These are phyloP conservation scores for Wallemia mellicola DNA, from an alignment of 1,284 basidiomycete species.

Conservation along the genomic window DNA sequence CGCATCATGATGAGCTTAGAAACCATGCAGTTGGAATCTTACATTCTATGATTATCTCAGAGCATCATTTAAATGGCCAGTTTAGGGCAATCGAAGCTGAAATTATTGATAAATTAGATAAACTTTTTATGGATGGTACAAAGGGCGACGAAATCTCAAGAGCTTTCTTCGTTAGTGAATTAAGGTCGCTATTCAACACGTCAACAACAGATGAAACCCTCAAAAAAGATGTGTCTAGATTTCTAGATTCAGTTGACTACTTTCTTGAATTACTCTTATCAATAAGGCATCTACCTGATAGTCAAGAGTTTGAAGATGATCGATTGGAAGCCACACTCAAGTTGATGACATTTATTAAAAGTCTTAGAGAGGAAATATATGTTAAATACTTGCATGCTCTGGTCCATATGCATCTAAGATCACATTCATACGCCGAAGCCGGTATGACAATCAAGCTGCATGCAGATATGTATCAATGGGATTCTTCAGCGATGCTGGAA, in stretches of 20 bases:
- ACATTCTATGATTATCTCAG: conserved; percentile 84
- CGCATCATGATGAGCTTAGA: conserved; percentile 72
- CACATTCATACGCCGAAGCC: conserved; percentile 40
- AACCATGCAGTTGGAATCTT: conserved; percentile 73
- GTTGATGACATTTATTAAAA: conserved; percentile 63
- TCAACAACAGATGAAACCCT: conserved; percentile 50
- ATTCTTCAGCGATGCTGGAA: conserved; percentile 31
- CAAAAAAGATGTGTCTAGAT: conserved; percentile 41
- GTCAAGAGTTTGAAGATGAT: conserved; percentile 79
- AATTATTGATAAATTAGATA: conserved; percentile 75
- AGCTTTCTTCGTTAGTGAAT: conserved; percentile 75
- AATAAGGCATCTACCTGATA: conserved; percentile 69
- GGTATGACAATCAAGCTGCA: conserved; percentile 74
- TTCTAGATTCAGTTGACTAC: conserved; percentile 65
- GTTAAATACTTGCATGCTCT: conserved; percentile 1
- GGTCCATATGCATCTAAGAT: not conserved
- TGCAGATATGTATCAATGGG: conserved; percentile 78
- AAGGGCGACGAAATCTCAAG: conserved; percentile 68
- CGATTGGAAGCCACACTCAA: conserved; percentile 70
- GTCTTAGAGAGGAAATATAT: not conserved
- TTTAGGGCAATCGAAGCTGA: conserved; percentile 67
- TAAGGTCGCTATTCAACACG: conserved; percentile 58
- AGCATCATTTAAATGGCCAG: conserved; percentile 47
- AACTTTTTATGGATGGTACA: conserved; percentile 66
- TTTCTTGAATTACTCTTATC: conserved; percentile 82